Evolutionary conservation across 169 alveolate genomes (phyloP).

Genomic region (Eimeria mitis): DNA sequence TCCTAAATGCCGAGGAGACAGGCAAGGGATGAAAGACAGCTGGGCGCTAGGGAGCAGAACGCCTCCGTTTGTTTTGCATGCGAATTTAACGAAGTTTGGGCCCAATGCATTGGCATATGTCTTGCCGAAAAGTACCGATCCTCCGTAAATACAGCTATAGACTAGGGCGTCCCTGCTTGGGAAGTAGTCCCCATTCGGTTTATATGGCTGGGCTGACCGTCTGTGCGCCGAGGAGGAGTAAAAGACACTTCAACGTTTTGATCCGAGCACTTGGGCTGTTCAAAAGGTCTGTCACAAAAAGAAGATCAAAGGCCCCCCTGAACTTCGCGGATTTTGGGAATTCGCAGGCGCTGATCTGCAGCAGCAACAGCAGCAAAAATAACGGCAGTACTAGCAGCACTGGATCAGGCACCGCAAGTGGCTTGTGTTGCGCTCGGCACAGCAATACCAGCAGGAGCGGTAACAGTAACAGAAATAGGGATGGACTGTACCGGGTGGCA

Average conservation of each 20-base stretch:
- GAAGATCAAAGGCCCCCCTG: neutral
- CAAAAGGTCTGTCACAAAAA: constrained; percentile 51
- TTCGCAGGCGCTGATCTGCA: constrained; percentile 42
- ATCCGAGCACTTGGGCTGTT: constrained; percentile 41
- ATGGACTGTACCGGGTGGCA: constrained; percentile 40
- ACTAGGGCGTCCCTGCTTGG: neutral
- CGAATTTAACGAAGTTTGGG: neutral
- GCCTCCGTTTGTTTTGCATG: neutral
- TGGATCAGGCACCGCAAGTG: neutral
- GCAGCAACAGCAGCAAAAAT: neutral
- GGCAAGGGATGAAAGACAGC: neutral
- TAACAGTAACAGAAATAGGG: neutral
- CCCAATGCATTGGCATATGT: neutral
- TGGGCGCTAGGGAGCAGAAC: neutral
- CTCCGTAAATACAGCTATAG: neutral
- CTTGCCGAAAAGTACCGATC: neutral
- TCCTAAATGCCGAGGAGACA: constrained; percentile 11
- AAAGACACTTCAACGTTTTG: constrained; percentile 15
- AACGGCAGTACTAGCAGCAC: neutral
- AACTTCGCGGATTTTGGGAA: neutral
- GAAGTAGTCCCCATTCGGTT: neutral
- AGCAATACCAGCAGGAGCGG: neutral
- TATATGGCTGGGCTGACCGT: constrained; percentile 39
- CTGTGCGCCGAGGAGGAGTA: constrained; percentile 3
- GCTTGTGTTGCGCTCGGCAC: neutral